Evolutionary conservation across 73 alveolate genomes (phyloP).

Genomic region (Paramecium sexaurelia): DNA sequence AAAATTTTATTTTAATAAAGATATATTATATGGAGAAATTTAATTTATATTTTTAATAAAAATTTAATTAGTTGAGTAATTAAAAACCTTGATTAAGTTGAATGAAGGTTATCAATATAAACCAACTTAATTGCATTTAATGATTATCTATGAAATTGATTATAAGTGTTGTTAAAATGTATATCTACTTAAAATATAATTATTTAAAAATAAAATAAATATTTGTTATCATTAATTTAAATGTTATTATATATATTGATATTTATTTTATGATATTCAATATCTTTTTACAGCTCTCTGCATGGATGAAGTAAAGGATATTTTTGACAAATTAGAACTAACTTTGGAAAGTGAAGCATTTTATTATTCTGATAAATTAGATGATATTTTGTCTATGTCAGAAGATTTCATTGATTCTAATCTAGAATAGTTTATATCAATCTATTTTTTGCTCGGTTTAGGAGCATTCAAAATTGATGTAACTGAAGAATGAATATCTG

Average conservation of each 20-base stretch:
- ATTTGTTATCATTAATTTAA: no score
- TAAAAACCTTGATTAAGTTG: no score
- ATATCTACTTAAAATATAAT: no score
- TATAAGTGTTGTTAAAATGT: no score
- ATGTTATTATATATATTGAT: neutral
- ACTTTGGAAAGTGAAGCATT: slow-evolving; percentile 12
- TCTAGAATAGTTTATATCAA: neutral
- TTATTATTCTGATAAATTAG: slow-evolving; percentile 16
- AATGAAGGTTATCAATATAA: no score
- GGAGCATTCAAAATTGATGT: slow-evolving; percentile 36
- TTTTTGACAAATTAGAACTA: slow-evolving; percentile 44
- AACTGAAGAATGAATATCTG: slow-evolving; percentile 38
- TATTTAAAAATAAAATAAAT: no score
- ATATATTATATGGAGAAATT: no score
- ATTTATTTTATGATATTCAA: neutral
- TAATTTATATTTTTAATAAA: no score
- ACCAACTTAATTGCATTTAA: no score
- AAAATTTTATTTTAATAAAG: no score
- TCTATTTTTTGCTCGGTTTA: slow-evolving; percentile 21
- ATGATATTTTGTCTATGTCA: slow-evolving; percentile 13
- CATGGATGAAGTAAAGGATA: slow-evolving; percentile 45
- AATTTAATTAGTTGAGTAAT: no score
- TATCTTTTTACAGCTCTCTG: neutral
- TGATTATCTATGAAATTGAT: no score
- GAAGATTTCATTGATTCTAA: slow-evolving; percentile 13